These are phyloP conservation scores for Aureobasidium sp. DNA, from an alignment of 2,329 filamentous ascomycete species.

Conservation along the genomic window DNA sequence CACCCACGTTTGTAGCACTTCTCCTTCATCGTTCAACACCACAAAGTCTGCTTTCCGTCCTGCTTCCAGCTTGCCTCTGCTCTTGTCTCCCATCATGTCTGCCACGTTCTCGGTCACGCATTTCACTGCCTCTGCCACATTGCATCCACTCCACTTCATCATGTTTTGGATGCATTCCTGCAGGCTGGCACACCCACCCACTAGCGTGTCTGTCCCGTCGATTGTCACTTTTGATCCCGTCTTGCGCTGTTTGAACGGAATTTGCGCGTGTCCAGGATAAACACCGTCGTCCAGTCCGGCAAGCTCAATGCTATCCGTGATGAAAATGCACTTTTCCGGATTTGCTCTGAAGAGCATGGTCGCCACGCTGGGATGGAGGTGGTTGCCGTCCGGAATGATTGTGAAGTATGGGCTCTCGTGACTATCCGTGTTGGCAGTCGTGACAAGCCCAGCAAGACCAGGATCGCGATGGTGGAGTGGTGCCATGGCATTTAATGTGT, in stretches of 20 bases:
- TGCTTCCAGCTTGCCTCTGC: conserved; percentile 35
- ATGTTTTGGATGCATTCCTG: conserved; percentile 44
- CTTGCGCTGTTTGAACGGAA: conserved; percentile 42
- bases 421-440: conserved; percentile 19
- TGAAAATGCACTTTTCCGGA: conserved; percentile 40
- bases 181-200: conserved; percentile 44
- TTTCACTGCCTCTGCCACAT: conserved; percentile 39
- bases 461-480: conserved; percentile 42
- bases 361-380: conserved; percentile 43
- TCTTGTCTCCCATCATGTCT: conserved; percentile 40
- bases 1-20: conserved; percentile 44
- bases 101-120: conserved; percentile 44
- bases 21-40: conserved; percentile 37
- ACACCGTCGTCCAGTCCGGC: conserved; percentile 43
- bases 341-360: conserved; percentile 40
- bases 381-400: conserved; percentile 46
- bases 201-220: conserved; percentile 44
- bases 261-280: conserved; percentile 45
- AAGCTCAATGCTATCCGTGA: conserved; percentile 48
- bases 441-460: conserved; percentile 39
- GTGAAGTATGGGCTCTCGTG: conserved; percentile 38
- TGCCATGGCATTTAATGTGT: conserved; percentile 48
- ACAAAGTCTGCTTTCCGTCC: conserved; percentile 42
- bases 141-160: conserved; percentile 38
- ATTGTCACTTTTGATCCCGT: conserved; percentile 41